A percentile compares a stretch with the other conserved stretches of the same genome.
Conservation (phyloP, 768 basidiomycete genomes). For the Cyclocybe aegerita region DNA sequence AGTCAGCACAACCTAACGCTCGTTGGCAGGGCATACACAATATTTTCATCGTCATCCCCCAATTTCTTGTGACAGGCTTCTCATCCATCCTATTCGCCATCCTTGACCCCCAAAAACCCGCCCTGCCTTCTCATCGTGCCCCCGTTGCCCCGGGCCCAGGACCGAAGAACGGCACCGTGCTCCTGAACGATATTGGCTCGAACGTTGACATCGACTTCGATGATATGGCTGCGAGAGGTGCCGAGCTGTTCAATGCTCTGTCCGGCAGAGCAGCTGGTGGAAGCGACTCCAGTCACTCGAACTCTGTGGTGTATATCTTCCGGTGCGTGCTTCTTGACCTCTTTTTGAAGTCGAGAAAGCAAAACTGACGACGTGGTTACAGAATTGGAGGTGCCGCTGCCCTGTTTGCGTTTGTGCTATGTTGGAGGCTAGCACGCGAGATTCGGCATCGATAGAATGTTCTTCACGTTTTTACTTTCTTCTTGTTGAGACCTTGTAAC, state of each 20-base stretch:
- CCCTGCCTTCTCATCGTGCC: conserved; percentile 33
- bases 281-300: conserved; percentile 36
- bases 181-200: conserved; percentile 5
- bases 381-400: conserved; percentile 28
- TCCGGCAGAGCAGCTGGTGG: conserved; percentile 13
- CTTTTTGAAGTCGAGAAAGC: neutral
- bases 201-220: neutral
- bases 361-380: neutral
- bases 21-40: conserved; percentile 85
- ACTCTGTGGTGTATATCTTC: conserved; percentile 82
- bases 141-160: conserved; percentile 21
- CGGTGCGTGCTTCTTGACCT: conserved; percentile 45
- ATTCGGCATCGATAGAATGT: conserved; percentile 20
- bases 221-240: conserved; percentile 10
- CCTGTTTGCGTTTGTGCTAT: conserved; percentile 26
- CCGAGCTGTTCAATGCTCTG: conserved; percentile 1
- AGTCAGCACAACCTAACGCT: neutral
- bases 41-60: conserved; percentile 90
- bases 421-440: conserved; percentile 27
- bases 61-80: conserved; percentile 88
- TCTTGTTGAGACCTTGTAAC: too few relatives aligned
- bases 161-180: conserved; percentile 16
- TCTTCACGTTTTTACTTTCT: neutral
- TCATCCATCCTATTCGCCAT: conserved; percentile 86
- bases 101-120: conserved; percentile 64